These are phyloP conservation scores for Ascoidea asiatica DNA, from an alignment of 805 yeast species.

Conservation along the genomic window DNA sequence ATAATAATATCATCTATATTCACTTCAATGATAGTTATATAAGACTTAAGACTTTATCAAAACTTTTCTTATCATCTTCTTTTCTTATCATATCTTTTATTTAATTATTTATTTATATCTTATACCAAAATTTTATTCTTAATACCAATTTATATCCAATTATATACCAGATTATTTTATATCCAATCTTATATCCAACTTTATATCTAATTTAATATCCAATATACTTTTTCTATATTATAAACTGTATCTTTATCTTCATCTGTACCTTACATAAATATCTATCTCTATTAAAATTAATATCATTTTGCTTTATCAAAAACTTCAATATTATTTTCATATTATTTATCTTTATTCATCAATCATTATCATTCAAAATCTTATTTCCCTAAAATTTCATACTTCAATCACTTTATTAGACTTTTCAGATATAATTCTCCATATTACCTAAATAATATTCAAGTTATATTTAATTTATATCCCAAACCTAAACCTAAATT, in stretches of 20 bases:
- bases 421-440: neutral
- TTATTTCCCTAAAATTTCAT: neutral
- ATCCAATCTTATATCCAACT: neutral
- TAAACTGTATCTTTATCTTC: neutral
- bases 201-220: neutral
- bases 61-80: neutral
- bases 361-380: neutral
- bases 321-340: neutral
- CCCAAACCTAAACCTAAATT: neutral
- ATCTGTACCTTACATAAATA: neutral
- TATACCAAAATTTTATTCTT: neutral
- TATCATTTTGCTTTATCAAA: neutral
- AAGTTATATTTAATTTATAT: neutral
- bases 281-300: neutral
- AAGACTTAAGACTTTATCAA: no score
- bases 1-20: no score
- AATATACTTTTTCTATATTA: neutral
- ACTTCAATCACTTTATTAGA: neutral
- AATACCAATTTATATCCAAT: neutral
- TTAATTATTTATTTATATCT: neutral
- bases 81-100: neutral
- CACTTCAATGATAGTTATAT: no score
- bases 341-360: neutral
- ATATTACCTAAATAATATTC: neutral
- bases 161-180: no score